Evolutionary conservation across 345 rosid species (phyloP).

Genomic region (Sisymbrium irio): DNA sequence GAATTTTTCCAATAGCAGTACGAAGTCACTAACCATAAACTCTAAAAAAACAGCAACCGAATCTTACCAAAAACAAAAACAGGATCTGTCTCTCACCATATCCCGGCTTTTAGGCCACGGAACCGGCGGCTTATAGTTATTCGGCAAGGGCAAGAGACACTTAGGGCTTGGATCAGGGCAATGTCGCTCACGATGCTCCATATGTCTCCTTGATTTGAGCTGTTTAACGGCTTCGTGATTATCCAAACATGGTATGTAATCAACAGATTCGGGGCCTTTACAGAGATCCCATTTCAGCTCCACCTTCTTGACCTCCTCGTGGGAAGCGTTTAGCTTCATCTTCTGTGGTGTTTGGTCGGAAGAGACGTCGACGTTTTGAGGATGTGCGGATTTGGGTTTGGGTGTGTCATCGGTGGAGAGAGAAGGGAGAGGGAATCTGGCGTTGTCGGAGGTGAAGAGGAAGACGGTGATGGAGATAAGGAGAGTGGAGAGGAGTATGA

Average conservation of each 20-base stretch:
- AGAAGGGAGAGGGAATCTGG: conserved; percentile 37
- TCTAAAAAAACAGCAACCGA: conserved; percentile 2
- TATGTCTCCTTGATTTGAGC: conserved; percentile 64
- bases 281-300: conserved; percentile 57
- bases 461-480: conserved; percentile 43
- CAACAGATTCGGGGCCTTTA: conserved; percentile 46
- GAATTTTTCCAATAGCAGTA: neutral
- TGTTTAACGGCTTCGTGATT: conserved; percentile 57
- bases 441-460: conserved; percentile 35
- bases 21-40: neutral
- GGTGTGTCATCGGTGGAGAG: conserved; percentile 37
- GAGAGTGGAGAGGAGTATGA: conserved; percentile 42
- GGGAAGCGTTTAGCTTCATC: conserved; percentile 10
- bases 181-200: conserved; percentile 92
- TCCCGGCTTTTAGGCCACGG: conserved; percentile 95
- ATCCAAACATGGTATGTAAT: conserved; percentile 84
- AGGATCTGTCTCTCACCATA: conserved; percentile 81
- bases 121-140: conserved; percentile 62
- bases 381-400: conserved; percentile 13
- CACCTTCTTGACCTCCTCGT: neutral
- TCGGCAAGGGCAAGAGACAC: conserved; percentile 76
- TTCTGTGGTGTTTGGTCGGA: conserved; percentile 17
- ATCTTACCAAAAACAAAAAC: conserved; percentile 50
- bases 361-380: conserved; percentile 22
- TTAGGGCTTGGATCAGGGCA: conserved; percentile 66